Evolutionary conservation across 2,329 filamentous ascomycete genomes (phyloP).

Genomic region (Penicillium sp.): DNA sequence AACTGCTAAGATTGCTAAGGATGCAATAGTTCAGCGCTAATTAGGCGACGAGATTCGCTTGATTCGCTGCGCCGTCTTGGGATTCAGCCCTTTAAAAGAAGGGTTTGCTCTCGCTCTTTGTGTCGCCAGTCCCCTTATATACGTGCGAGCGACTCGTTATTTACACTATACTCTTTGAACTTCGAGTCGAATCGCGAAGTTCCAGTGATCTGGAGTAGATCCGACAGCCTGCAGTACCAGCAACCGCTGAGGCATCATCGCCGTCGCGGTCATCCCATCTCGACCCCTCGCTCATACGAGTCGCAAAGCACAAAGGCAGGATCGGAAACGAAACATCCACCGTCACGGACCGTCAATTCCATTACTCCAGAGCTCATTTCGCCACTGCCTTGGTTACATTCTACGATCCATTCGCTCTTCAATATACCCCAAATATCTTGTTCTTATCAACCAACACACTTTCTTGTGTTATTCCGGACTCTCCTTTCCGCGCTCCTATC

Average conservation of each 20-base stretch:
- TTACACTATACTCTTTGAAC: background rate
- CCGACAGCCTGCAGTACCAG: background rate
- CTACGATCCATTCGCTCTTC: background rate
- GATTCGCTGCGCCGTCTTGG: background rate
- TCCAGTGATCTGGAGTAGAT: background rate
- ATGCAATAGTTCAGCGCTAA: conserved; percentile 4
- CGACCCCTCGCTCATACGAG: background rate
- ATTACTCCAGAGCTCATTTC: background rate
- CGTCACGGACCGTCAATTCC: background rate
- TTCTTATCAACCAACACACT: background rate
- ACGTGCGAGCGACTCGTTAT: background rate
- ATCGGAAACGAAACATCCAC: background rate
- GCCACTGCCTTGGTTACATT: background rate
- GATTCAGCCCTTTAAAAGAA: background rate
- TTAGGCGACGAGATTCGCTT: conserved; percentile 1
- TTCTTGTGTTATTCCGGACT: background rate
- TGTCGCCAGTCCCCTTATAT: background rate
- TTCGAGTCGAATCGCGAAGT: no score
- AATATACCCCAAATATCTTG: background rate
- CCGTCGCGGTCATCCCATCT: background rate
- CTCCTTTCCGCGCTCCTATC: background rate
- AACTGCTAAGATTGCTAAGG: conserved; percentile 1
- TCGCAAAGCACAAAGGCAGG: background rate
- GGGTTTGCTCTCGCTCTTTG: background rate
- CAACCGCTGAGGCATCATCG: background rate